Evolutionary conservation across 2,329 filamentous ascomycete genomes (phyloP), one percentile per base, ranked within the genome.

Genomic region (Botryotinia globosa): DNA sequence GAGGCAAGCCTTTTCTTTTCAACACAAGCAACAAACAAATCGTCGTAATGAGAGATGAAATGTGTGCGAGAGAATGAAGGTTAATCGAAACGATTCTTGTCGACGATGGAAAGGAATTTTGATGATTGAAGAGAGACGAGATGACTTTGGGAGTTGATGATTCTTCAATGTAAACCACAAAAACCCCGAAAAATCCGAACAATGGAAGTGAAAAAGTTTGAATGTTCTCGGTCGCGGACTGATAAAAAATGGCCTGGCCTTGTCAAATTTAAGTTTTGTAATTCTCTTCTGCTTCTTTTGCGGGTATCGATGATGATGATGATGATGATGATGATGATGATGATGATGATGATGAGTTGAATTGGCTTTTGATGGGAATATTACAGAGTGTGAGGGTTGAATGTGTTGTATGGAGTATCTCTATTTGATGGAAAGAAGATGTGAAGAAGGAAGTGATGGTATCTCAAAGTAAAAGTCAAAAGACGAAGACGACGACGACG

Each of bases 11-110:
- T 67, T 56, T 65, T 69, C 18, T 34, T 69, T 54, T 10, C 14
- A 59, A 59, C 32, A 70, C 44, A 39, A n/a, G 20, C 42, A 70
- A 70, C 58, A 63, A 70, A 63, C 42, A 70, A 66, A 29, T 66
- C 39, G 45, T 37, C 10, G 67, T 37, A 64, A 39, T 7, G 44
- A 39, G 32, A 32, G 45, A 22, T n/a, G 64, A n/a, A 56, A 39
- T 56, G 25, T 54, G 61, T 32, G 39, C 4, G 39, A n/a, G 58
- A 64, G 59, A 39, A 45, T 58, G 37, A 39, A 54, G 64, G 22
- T 44, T 25, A 12, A 54, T 56, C n/a, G n/a, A 58, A 58, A 65
- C 9, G 48, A 65, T 58, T 72, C 62, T 58, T 54, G 34, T 72
- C 51, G 32, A 66, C 39, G 34, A 54, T 29, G 32, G 6, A 3